Base-by-base conservation (phyloP, 768 basidiomycete genomes). In the Tricholoma matsutake region DNA sequence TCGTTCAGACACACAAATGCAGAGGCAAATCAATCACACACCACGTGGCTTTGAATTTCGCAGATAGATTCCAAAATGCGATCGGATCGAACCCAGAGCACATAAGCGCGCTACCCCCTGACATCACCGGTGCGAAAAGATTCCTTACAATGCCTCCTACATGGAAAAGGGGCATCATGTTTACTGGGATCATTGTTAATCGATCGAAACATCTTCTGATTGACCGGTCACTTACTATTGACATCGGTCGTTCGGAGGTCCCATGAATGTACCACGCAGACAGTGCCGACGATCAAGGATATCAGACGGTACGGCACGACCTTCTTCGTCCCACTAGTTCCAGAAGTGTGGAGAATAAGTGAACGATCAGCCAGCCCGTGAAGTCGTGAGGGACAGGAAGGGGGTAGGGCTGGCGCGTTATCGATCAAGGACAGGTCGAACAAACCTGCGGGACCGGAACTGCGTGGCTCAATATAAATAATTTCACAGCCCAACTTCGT, bases 131-230 rank as follows among this genome's bases (percentile, higher is more conserved):
- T n/a, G 84, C 81, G 18, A 84, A 74, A 18, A 86, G 75, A 66
- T 83, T 85, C 53, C 82, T 80, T 39, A 85, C 79, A 52, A 86
- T 81, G 20, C 85, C 85, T 29, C 85, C 84, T 41, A 86, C 83
- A 63, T 84, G 83, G 73, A 85, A 85, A 22, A 83, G 74, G 45
- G 84, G 84, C 85, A 82, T 83, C 75, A 82, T 75, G 52, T 76
- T 78, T 62, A 78, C 78, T 77, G 59, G 4, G 43, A 11, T 41
- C 58, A 56, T 43, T 53, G 49, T 53, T 45, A 29, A 45, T 25
- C 39, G 20, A 51, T 31, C 6, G 20, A 18, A 28, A 56, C 9
- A 57, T 52, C 51, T 31, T 14, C 47, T 11, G 31, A 22, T 6
- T 31, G 49, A 53, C 62, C 78, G 59, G 25, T 28, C 25, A 49